These are phyloP conservation scores for Pilasporangium apinafurcum DNA, from an alignment of 352 stramenopile species.

Conservation along the genomic window DNA sequence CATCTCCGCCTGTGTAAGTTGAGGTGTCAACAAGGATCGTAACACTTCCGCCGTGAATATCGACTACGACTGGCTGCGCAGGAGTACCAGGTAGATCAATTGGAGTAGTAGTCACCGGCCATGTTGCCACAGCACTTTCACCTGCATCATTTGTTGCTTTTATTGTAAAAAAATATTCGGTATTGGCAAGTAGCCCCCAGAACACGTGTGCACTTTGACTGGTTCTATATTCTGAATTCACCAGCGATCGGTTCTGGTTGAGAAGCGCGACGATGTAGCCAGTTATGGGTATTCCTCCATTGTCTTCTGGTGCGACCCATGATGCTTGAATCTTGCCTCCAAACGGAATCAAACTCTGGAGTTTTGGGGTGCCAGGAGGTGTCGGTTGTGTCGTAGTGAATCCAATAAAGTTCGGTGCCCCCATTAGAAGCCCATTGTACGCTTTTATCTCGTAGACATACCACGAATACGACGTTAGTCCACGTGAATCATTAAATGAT, in stretches of 20 bases:
- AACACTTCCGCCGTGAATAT: constrained; percentile 20
- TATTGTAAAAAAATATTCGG: constrained; percentile 14
- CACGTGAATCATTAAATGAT: constrained; percentile 20
- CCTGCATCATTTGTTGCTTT: constrained; percentile 12
- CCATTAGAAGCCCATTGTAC: constrained; percentile 33
- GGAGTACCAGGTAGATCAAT: constrained; percentile 15
- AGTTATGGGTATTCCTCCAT: constrained; percentile 26
- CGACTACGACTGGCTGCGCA: constrained; percentile 4
- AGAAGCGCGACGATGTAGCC: constrained; percentile 12
- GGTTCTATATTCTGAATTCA: background rate
- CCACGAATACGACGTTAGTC: constrained; percentile 13
- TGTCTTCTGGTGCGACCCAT: constrained; percentile 29
- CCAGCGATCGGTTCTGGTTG: background rate
- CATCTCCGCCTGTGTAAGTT: constrained; percentile 35
- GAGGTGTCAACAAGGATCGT: constrained; percentile 9
- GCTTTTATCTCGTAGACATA: constrained; percentile 40
- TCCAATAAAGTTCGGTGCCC: background rate
- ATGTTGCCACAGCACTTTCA: constrained; percentile 6
- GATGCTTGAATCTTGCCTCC: constrained; percentile 37
- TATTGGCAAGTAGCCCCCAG: constrained; percentile 10
- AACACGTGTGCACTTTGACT: constrained; percentile 7
- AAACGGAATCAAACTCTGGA: constrained; percentile 14
- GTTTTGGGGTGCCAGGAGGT: constrained; percentile 12
- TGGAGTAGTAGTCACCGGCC: constrained; percentile 6
- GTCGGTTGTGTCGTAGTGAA: constrained; percentile 16